phyloP scores from a whole-genome alignment of 306 rosid species.

The Biancaea sappan region DNA sequence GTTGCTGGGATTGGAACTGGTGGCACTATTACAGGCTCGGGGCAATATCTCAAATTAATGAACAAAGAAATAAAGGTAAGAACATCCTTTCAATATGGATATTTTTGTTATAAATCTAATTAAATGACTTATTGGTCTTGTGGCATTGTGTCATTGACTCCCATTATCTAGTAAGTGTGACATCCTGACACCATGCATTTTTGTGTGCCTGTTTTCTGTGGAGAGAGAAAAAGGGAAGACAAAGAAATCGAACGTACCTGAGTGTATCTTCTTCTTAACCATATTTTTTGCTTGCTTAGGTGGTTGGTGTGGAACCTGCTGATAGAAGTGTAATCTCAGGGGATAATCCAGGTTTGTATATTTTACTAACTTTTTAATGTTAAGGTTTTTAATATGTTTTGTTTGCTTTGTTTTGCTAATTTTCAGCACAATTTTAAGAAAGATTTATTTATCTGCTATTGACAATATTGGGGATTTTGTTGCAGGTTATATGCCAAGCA shows the following conservation, averaged over 20 bases:
- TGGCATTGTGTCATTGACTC: conserved; percentile 19
- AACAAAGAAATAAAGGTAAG: conserved; percentile 71
- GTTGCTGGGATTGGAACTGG: conserved; percentile 97
- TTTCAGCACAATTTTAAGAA: conserved; percentile 27
- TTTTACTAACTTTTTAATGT: conserved; percentile 15
- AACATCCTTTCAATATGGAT: conserved; percentile 24
- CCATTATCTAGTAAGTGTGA: neutral
- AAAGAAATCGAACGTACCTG: conserved; percentile 9
- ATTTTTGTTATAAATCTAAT: conserved; percentile 27
- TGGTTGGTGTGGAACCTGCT: conserved; percentile 95
- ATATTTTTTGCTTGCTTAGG: conserved; percentile 50
- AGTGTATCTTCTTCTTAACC: conserved; percentile 19
- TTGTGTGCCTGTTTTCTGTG: conserved; percentile 18
- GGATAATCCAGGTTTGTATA: conserved; percentile 66
- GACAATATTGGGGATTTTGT: conserved; percentile 28
- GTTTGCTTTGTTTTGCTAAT: conserved; percentile 2
- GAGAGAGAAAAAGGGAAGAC: conserved; percentile 11
- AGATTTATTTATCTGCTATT: conserved; percentile 20
- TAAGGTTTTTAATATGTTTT: neutral
- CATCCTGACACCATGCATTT: neutral
- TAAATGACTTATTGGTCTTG: conserved; percentile 21
- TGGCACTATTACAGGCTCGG: conserved; percentile 90
- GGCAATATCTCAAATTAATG: conserved; percentile 79
- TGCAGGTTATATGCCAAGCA: conserved; percentile 84
- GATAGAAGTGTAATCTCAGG: conserved; percentile 83